Percentiles rank a stretch among this genome's conserved stretches.
Conservation (phyloP, 1,284 basidiomycete genomes). For the Trichosporon sp. region DNA sequence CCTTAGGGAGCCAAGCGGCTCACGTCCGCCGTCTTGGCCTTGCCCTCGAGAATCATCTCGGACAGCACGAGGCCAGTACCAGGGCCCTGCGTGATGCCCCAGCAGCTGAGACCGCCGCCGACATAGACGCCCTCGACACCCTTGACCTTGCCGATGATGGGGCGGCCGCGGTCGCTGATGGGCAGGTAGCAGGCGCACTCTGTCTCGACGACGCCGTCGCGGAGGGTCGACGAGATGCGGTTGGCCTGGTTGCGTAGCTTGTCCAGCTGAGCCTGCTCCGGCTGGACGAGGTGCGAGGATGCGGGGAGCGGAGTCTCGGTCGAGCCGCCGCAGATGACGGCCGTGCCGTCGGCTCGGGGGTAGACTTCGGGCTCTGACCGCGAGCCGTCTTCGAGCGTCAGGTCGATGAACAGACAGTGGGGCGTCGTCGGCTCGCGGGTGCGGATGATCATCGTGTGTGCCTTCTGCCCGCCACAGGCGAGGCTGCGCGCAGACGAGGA, state of each 20-base stretch:
- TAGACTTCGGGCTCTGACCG: constrained; percentile 52
- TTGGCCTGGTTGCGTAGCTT: constrained; percentile 50
- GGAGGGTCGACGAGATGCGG: constrained; percentile 49
- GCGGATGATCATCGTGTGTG: constrained; percentile 51
- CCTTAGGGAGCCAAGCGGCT: constrained; percentile 47
- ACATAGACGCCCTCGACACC: constrained; percentile 50
- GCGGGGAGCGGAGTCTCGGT: constrained; percentile 45
- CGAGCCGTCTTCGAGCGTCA: constrained; percentile 50
- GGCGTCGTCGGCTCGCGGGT: constrained; percentile 38
- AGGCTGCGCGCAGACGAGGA: constrained; percentile 43
- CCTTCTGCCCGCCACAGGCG: constrained; percentile 48
- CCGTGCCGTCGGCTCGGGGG: constrained; percentile 48
- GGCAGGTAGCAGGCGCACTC: constrained; percentile 56
- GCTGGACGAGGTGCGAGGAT: constrained; percentile 46
- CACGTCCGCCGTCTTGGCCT: constrained; percentile 52
- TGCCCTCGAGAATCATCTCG: constrained; percentile 53
- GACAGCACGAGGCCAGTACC: constrained; percentile 54
- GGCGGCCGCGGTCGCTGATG: constrained; percentile 51
- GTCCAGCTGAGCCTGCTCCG: constrained; percentile 43
- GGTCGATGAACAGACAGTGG: constrained; percentile 54
- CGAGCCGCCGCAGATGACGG: constrained; percentile 46
- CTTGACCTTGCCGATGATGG: constrained; percentile 51
- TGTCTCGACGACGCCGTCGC: constrained; percentile 35
- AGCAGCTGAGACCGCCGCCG: constrained; percentile 43
- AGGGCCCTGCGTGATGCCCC: constrained; percentile 48